phyloP scores from a whole-genome alignment of 2,329 filamentous ascomycete genomes.

The Microthyrium microscopicum region DNA sequence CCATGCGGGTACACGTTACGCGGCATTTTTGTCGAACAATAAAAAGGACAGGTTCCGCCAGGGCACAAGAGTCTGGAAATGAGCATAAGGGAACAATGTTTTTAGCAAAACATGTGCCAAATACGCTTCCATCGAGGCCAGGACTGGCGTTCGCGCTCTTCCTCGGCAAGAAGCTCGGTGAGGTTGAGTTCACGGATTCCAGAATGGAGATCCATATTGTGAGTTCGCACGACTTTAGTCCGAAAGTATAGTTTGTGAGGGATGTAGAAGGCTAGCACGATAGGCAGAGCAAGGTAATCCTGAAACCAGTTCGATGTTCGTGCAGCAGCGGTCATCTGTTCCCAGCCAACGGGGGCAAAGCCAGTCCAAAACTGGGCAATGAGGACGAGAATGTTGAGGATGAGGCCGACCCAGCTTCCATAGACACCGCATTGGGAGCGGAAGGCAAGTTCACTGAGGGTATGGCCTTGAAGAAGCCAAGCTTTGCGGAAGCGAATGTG shows the following conservation, averaged over 20 bases:
- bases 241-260: constrained; percentile 14
- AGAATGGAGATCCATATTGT: constrained; percentile 7
- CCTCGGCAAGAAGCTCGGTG: constrained; percentile 3
- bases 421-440: constrained; percentile 58
- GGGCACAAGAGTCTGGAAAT: no score
- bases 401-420: constrained; percentile 59
- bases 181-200: constrained; percentile 11
- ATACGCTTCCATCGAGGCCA: constrained; percentile 33
- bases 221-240: constrained; percentile 11
- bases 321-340: constrained; percentile 17
- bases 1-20: no score
- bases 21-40: no score
- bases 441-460: constrained; percentile 66
- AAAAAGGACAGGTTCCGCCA: no score
- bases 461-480: constrained; percentile 45
- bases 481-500: constrained; percentile 49
- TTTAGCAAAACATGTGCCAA: constrained; percentile 32
- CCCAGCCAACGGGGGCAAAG: constrained; percentile 53
- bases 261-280: constrained; percentile 18
- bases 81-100: no score
- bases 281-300: constrained; percentile 17
- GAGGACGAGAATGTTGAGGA: constrained; percentile 60
- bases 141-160: not conserved
- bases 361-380: constrained; percentile 79
- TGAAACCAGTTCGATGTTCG: constrained; percentile 14